Percentiles rank a stretch among this genome's conserved stretches.
phyloP scores from a whole-genome alignment of 2,329 filamentous ascomycete species.

The Raffaelea deltoideospora region DNA sequence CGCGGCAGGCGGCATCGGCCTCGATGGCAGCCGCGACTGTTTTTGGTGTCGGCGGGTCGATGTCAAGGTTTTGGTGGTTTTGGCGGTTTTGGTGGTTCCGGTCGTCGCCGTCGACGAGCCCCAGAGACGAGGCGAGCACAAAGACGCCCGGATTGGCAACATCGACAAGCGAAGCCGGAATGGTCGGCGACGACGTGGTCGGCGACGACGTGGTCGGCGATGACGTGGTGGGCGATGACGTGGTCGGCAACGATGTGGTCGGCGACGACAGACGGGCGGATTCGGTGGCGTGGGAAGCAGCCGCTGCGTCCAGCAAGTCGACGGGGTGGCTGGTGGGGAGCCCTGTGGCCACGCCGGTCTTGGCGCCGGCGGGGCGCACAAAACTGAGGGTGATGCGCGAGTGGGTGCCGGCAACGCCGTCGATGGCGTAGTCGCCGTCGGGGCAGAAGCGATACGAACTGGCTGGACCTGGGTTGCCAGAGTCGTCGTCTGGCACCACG shows the following conservation, averaged over 20 bases:
- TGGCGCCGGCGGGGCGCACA: constrained; percentile 22
- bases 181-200: constrained; percentile 6
- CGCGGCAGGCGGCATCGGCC: constrained; percentile 16
- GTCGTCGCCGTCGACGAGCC: constrained; percentile 10
- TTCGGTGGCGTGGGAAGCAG: constrained; percentile 6
- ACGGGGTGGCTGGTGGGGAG: constrained; percentile 23
- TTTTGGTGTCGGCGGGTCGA: constrained; percentile 6
- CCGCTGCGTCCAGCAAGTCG: constrained; percentile 16
- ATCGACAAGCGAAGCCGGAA: constrained; percentile 23
- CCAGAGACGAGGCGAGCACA: constrained; percentile 18
- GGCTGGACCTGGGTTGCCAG: too few relatives aligned
- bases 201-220: background rate
- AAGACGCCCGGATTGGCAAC: constrained; percentile 27
- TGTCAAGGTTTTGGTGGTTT: too few relatives aligned
- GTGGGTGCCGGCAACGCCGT: constrained; percentile 22
- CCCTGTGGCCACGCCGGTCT: constrained; percentile 19
- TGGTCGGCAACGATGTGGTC: background rate
- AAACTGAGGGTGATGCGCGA: constrained; percentile 23
- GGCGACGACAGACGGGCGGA: constrained; percentile 10
- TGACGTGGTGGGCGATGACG: constrained; percentile 10
- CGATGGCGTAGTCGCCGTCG: constrained; percentile 21
- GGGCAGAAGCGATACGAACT: constrained; percentile 20
- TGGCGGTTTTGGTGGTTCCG: too few relatives aligned
- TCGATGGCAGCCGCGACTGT: constrained; percentile 12
- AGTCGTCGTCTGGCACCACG: too few relatives aligned